These are phyloP conservation scores for Antitrichia curtipendula DNA, from an alignment of 225 moss, liverwort and hornwort genomes.

Conservation along the genomic window DNA sequence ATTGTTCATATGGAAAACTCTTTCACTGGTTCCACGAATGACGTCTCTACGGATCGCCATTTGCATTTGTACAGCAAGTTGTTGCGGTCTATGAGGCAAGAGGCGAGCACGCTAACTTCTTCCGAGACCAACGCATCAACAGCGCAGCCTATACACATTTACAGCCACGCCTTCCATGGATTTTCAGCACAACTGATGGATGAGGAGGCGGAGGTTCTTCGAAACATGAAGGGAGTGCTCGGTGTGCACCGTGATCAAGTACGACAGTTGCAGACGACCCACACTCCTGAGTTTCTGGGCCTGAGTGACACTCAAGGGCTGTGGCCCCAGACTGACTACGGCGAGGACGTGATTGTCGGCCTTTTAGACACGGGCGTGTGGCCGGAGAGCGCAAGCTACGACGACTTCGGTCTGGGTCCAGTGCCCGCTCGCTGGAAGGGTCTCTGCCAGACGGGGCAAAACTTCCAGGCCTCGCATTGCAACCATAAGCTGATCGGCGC, in stretches of 20 bases:
- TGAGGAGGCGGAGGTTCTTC: constrained; percentile 18
- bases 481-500: constrained; percentile 73
- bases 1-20: neutral
- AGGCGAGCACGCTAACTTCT: neutral
- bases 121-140: neutral
- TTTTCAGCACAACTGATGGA: constrained; percentile 46
- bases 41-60: constrained; percentile 8
- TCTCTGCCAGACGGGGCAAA: neutral
- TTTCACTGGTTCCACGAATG: neutral
- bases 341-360: constrained; percentile 63
- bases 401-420: constrained; percentile 25
- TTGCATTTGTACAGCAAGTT: neutral
- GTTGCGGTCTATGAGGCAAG: constrained; percentile 7
- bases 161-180: constrained; percentile 44
- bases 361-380: constrained; percentile 69
- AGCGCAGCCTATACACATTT: constrained; percentile 25
- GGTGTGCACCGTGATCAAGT: constrained; percentile 33
- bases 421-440: constrained; percentile 42
- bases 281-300: constrained; percentile 61
- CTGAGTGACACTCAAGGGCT: constrained; percentile 14
- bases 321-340: constrained; percentile 24
- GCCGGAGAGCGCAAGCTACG: constrained; percentile 43
- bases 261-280: constrained; percentile 48
- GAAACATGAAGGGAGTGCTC: constrained; percentile 30
- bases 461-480: constrained; percentile 20